phyloP scores from a whole-genome alignment of 768 basidiomycete species.

The Hortiboletus campestris region DNA sequence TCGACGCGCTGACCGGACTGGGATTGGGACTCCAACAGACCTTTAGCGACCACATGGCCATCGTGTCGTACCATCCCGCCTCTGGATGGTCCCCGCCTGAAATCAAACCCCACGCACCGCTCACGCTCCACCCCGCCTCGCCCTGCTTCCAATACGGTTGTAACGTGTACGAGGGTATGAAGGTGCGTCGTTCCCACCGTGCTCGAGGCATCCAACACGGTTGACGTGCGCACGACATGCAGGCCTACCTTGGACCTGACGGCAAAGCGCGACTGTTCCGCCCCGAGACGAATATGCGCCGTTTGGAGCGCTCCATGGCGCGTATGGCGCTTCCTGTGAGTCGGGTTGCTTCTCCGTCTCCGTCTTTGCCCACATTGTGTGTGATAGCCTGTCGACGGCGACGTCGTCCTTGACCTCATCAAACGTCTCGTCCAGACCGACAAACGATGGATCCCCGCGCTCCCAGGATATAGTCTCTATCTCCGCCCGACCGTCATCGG shows the following conservation, averaged over 20 bases:
- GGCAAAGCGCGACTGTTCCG: conserved; percentile 78
- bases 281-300: conserved; percentile 81
- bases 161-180: conserved; percentile 65
- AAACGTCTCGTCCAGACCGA: conserved; percentile 72
- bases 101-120: conserved; percentile 67
- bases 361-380: no score
- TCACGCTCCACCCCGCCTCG: conserved; percentile 54
- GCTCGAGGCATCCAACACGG: not conserved
- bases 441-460: conserved; percentile 78
- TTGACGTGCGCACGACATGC: not conserved
- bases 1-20: not conserved
- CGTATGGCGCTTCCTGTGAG: conserved; percentile 73
- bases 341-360: not conserved
- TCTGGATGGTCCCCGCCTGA: conserved; percentile 71
- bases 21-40: not conserved
- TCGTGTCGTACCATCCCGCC: conserved; percentile 57
- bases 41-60: conserved; percentile 71
- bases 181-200: conserved; percentile 37
- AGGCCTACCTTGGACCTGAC: conserved; percentile 72
- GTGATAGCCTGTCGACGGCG: conserved; percentile 41
- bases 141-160: conserved; percentile 63
- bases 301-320: conserved; percentile 65
- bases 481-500: conserved; percentile 76
- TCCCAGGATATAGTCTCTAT: conserved; percentile 78
- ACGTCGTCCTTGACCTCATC: conserved; percentile 48